phyloP scores from a whole-genome alignment of 495 filamentous ascomycete species.

The Penicillium silybi region DNA sequence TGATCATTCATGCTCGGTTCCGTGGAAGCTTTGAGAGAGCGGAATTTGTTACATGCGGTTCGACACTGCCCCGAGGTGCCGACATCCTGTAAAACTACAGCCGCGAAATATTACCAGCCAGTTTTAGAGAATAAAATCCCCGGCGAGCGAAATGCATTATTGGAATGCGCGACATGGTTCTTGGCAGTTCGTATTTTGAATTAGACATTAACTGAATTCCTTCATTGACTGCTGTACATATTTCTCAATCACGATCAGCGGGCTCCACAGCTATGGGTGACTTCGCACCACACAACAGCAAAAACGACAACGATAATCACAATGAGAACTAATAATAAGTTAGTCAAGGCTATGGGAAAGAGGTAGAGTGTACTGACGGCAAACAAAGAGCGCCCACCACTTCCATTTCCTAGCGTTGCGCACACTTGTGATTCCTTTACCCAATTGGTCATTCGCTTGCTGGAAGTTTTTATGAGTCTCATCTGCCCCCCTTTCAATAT shows the following conservation, averaged over 20 bases:
- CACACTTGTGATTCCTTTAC: slow-evolving; percentile 62
- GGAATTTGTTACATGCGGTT: not conserved
- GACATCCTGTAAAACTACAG: not conserved
- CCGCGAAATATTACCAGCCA: not conserved
- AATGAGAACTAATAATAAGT: slow-evolving; percentile 20
- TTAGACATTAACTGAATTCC: not conserved
- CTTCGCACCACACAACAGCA: slow-evolving; percentile 14
- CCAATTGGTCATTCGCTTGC: slow-evolving; percentile 65
- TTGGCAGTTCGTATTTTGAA: not conserved
- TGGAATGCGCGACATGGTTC: too few species aligned
- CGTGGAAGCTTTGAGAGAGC: not conserved
- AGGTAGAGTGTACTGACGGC: slow-evolving; percentile 47
- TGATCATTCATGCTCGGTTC: not conserved
- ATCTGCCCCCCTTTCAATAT: slow-evolving; percentile 68
- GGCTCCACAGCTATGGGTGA: slow-evolving; percentile 1
- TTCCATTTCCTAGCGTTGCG: slow-evolving; percentile 72
- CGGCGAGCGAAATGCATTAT: not conserved
- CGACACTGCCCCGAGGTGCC: not conserved
- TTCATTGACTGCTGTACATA: not conserved
- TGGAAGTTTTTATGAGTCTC: slow-evolving; percentile 62
- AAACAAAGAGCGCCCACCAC: slow-evolving; percentile 80
- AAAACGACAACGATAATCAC: slow-evolving; percentile 28
- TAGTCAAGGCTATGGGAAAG: not conserved
- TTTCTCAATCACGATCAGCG: not conserved
- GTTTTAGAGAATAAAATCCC: not conserved